Base-by-base conservation (phyloP, 192 early-diverging fungal species). In the Entophlyctis helioformis region DNA sequence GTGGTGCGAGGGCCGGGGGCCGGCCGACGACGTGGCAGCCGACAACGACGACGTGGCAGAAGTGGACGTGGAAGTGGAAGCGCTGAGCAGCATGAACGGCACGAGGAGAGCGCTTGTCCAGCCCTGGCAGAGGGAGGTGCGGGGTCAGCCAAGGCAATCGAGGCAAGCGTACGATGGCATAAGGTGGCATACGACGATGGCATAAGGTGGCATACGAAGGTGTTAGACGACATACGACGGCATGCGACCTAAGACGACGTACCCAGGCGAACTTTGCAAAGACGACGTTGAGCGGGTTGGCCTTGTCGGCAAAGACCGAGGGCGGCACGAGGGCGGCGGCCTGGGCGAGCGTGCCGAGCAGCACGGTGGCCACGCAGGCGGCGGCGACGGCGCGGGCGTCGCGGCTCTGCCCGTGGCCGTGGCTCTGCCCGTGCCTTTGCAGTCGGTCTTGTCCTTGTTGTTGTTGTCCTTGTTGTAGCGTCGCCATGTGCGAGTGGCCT, bases 261-360 rank as follows among this genome's bases (percentile, higher is more conserved):
- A 76, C 80, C 90, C 90, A 94, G 13, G 80, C 88, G 24, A 61
- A 59, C 64, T 94, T 94, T 46, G 78, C 88, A 67, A 87, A 80
- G 38, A 74, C 63, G 0, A 56, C 52, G 57, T 94, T 94, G 38
- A 94, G 59, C 39, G 79, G 46, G 62, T 88, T 87, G 35, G 65
- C 59, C 50, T 86, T 89, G 62, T 74, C 69, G 16, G 74, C 67
- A 51, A 86, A 82, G 37, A 61, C 51, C 4, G 59, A 41, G 11
- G 38, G 18, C 31, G 57, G 54, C 15, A 34, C n/a, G 2, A 12
- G 39, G 19, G 22, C 15, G 36, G 42, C 15, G 2, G 33, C 16
- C 9, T 56, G 47, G 1, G 54, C 31, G 33, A 54, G 16, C 31
- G 46, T 42, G 15, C 59, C 59, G 9, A 62, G 3, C 12, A 58